phyloP scores from a whole-genome alignment of 2,329 filamentous ascomycete species.

The Bipolaris victoriae region DNA sequence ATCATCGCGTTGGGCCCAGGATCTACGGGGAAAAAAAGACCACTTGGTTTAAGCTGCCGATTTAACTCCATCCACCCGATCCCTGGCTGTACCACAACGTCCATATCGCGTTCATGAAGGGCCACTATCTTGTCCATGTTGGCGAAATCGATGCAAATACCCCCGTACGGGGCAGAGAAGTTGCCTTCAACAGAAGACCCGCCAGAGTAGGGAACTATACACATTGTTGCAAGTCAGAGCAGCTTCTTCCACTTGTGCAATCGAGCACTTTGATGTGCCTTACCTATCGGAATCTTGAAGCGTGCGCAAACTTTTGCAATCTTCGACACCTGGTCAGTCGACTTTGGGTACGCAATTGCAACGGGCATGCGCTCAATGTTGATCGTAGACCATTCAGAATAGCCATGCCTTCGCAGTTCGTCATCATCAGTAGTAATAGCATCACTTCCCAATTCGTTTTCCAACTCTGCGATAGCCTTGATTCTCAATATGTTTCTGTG shows the following conservation, averaged over 20 bases:
- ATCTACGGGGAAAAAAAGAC: slow-evolving; percentile 90
- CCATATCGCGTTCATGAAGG: slow-evolving; percentile 72
- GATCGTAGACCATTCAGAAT: background rate
- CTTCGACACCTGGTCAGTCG: background rate
- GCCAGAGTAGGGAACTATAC: background rate
- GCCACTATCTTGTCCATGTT: slow-evolving; percentile 82
- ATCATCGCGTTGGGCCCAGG: slow-evolving; percentile 92
- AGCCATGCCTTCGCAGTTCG: background rate
- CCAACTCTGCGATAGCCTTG: background rate
- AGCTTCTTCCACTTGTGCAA: background rate
- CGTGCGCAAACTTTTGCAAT: background rate
- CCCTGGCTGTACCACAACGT: slow-evolving; percentile 67
- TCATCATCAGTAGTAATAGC: background rate
- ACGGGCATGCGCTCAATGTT: background rate
- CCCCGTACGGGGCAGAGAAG: slow-evolving; percentile 56
- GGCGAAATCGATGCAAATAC: slow-evolving; percentile 80
- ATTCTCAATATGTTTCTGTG: background rate
- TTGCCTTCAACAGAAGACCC: background rate
- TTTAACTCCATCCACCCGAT: slow-evolving; percentile 88
- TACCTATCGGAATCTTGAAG: background rate
- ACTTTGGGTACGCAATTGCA: background rate
- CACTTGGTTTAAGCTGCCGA: slow-evolving; percentile 71
- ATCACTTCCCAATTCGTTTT: background rate
- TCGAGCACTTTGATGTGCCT: background rate
- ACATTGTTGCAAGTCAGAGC: background rate